Percentiles rank a stretch among this genome's conserved stretches.
phyloP scores from a whole-genome alignment of 805 yeast species.

The Saccharomyces kudriavzevii region DNA sequence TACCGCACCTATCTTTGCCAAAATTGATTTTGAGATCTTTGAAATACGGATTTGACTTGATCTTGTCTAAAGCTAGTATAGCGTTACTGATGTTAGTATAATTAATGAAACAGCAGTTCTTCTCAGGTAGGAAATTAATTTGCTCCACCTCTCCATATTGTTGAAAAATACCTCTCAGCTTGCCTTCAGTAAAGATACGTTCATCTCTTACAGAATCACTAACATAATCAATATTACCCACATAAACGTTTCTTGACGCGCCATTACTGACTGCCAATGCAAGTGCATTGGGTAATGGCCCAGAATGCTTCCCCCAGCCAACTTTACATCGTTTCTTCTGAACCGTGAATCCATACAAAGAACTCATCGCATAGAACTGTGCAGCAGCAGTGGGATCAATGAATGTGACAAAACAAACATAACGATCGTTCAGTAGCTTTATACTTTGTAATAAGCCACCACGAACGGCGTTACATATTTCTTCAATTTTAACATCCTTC shows the following conservation, averaged over 20 bases:
- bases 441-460: constrained; percentile 88
- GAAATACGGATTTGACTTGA: constrained; percentile 65
- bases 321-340: constrained; percentile 82
- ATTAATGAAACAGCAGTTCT: constrained; percentile 84
- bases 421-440: constrained; percentile 72
- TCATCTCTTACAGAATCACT: constrained; percentile 14
- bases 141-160: constrained; percentile 93
- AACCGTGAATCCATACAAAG: constrained; percentile 78
- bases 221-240: constrained; percentile 56
- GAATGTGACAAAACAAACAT: constrained; percentile 89
- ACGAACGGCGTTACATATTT: constrained; percentile 89
- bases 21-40: constrained; percentile 72
- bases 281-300: constrained; percentile 79
- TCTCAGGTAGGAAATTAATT: constrained; percentile 75
- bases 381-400: constrained; percentile 97
- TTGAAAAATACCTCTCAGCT: constrained; percentile 63
- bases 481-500: constrained; percentile 81
- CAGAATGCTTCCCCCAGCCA: constrained; percentile 98
- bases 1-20: constrained; percentile 94
- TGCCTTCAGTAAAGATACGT: constrained; percentile 41
- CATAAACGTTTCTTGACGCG: constrained; percentile 86
- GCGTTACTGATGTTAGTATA: constrained; percentile 88
- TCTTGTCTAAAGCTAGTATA: constrained; percentile 85
- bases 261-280: constrained; percentile 88
- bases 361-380: constrained; percentile 91